Conservation (phyloP, 176 grass and related monocot genomes). For the Carex parvula region DNA sequence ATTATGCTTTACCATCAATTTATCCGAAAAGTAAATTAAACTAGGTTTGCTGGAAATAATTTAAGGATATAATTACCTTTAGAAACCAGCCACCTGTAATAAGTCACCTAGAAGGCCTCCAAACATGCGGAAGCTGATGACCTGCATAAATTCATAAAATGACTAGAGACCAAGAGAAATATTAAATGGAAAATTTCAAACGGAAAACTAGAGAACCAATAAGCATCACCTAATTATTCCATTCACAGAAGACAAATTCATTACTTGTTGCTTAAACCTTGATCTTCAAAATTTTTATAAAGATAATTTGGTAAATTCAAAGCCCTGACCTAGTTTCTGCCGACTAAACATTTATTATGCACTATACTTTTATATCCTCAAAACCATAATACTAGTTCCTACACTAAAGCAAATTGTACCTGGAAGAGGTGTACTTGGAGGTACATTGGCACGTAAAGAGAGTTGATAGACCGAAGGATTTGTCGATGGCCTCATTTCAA, state of each 20-base stretch:
- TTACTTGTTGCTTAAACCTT: not conserved
- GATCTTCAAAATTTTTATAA: not conserved
- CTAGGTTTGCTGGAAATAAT: not conserved
- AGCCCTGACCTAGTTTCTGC: not conserved
- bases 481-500: slow-evolving; percentile 18
- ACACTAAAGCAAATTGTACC: not conserved
- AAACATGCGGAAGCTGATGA: slow-evolving; percentile 9
- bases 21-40: slow-evolving; percentile 4
- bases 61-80: not conserved
- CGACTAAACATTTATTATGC: not conserved
- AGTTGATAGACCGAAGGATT: slow-evolving; percentile 13
- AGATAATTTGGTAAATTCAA: not conserved
- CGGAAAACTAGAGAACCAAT: not conserved
- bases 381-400: not conserved
- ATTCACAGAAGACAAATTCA: not conserved
- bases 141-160: slow-evolving; percentile 23
- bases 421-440: slow-evolving; percentile 21
- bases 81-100: not conserved
- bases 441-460: slow-evolving; percentile 14
- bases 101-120: slow-evolving; percentile 22
- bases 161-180: not conserved
- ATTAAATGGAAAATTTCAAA: not conserved
- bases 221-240: slow-evolving; percentile 1
- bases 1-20: not conserved
- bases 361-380: slow-evolving; percentile 4